Evolutionary conservation across 768 basidiomycete species (phyloP).

Genomic region (Lanmaoa pseudosensibilis): DNA sequence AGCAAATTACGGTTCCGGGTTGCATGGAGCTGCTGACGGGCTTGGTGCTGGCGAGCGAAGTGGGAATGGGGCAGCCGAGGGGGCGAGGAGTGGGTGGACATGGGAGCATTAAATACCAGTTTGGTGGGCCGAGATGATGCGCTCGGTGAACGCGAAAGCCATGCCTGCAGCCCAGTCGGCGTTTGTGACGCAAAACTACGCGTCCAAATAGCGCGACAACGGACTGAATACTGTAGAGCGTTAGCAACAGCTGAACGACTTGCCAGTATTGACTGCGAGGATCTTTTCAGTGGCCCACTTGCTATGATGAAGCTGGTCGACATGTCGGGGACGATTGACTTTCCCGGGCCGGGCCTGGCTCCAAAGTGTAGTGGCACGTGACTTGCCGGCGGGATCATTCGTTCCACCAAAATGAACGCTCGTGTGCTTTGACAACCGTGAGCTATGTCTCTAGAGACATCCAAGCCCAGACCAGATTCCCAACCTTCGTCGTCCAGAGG

Average conservation of each 20-base stretch:
- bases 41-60: conserved; percentile 27
- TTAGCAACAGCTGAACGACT: neutral
- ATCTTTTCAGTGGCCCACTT: neutral
- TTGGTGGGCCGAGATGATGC: neutral
- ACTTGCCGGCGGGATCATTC: neutral
- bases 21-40: conserved; percentile 46
- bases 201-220: neutral
- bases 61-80: neutral
- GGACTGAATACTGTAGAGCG: neutral
- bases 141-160: conserved; percentile 1
- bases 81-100: conserved; percentile 11
- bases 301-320: neutral
- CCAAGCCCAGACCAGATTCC: conserved; percentile 16
- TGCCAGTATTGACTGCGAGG: neutral
- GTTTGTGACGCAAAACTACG: neutral
- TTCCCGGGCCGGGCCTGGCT: too few relatives aligned
- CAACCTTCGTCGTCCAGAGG: conserved; percentile 1
- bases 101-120: conserved; percentile 9
- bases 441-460: conserved; percentile 27
- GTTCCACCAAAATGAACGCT: neutral
- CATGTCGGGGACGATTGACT: neutral
- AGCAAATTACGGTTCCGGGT: conserved; percentile 70
- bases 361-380: conserved; percentile 15
- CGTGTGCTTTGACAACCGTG: neutral
- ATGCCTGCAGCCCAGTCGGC: neutral